These are phyloP conservation scores for Coriolopsis trogii DNA, from an alignment of 1,284 basidiomycete species.

Conservation along the genomic window DNA sequence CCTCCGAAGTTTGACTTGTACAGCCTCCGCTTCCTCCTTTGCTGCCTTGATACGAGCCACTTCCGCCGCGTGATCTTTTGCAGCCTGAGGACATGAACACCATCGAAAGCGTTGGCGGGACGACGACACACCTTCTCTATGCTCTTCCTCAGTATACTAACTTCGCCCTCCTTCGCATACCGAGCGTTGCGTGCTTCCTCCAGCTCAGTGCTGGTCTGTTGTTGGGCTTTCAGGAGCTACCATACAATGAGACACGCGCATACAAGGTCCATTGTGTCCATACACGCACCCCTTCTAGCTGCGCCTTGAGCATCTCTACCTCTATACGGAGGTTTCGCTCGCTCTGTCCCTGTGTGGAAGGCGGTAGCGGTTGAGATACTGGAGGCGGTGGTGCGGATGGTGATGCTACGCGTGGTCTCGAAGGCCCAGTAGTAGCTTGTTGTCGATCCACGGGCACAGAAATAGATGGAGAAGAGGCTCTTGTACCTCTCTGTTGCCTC, in stretches of 20 bases:
- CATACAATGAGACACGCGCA: neutral
- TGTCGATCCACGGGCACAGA: conserved; percentile 1
- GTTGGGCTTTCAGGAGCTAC: conserved; percentile 55
- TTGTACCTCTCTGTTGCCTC: neutral
- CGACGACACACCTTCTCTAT: conserved; percentile 53
- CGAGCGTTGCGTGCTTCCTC: conserved; percentile 51
- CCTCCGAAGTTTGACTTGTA: conserved; percentile 55
- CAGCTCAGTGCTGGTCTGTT: conserved; percentile 45
- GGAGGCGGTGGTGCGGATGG: conserved; percentile 1
- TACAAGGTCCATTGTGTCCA: neutral
- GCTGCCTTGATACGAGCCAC: conserved; percentile 57
- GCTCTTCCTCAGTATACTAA: conserved; percentile 55
- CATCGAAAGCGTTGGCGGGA: neutral
- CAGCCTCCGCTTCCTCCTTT: conserved; percentile 61
- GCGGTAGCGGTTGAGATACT: conserved; percentile 1
- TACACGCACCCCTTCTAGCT: conserved; percentile 49
- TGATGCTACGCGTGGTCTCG: neutral
- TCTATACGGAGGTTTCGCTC: conserved; percentile 20
- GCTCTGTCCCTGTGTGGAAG: conserved; percentile 8
- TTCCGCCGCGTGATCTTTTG: conserved; percentile 60
- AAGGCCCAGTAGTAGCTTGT: neutral
- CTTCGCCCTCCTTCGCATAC: conserved; percentile 63
- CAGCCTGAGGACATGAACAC: conserved; percentile 43
- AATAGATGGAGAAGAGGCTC: neutral
- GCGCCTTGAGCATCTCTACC: conserved; percentile 41